Conservation (phyloP, 768 basidiomycete species). For the Exidia glandulosa region DNA sequence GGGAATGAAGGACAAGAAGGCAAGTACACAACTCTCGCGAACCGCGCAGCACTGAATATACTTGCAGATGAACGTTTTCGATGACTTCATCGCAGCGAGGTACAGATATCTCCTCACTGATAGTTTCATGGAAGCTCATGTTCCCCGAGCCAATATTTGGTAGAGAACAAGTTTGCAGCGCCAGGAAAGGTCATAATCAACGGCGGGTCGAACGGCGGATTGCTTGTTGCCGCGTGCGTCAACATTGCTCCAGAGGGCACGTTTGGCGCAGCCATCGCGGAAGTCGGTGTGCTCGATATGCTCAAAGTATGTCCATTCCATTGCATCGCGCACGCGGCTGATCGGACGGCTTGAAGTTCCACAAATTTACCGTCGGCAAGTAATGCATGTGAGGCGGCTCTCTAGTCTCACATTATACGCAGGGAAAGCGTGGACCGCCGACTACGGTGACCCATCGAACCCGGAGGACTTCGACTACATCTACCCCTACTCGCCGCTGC, state of each 20-base stretch:
- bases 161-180: slow-evolving; percentile 59
- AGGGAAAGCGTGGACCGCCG: slow-evolving; percentile 69
- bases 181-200: slow-evolving; percentile 64
- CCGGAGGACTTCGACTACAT: slow-evolving; percentile 80
- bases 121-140: not conserved
- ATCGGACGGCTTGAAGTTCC: slow-evolving; percentile 34
- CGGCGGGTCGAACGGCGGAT: slow-evolving; percentile 74
- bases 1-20: slow-evolving; percentile 62
- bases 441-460: slow-evolving; percentile 68
- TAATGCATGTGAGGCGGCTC: not conserved
- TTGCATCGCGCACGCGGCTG: not conserved
- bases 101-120: slow-evolving; percentile 23
- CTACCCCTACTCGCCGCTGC: slow-evolving; percentile 65
- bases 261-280: slow-evolving; percentile 68
- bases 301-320: slow-evolving; percentile 41
- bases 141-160: slow-evolving; percentile 46
- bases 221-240: slow-evolving; percentile 76
- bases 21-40: slow-evolving; percentile 21
- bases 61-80: slow-evolving; percentile 54
- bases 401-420: slow-evolving; percentile 6
- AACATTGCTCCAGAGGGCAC: slow-evolving; percentile 67
- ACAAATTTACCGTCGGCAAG: slow-evolving; percentile 64
- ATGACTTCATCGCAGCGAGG: slow-evolving; percentile 79
- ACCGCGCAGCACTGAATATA: too few species aligned
- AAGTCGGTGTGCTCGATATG: slow-evolving; percentile 74